Evolutionary conservation across 768 basidiomycete species (phyloP), one percentile per base, ranked within the genome.

Genomic region (Termitomyces sp.): DNA sequence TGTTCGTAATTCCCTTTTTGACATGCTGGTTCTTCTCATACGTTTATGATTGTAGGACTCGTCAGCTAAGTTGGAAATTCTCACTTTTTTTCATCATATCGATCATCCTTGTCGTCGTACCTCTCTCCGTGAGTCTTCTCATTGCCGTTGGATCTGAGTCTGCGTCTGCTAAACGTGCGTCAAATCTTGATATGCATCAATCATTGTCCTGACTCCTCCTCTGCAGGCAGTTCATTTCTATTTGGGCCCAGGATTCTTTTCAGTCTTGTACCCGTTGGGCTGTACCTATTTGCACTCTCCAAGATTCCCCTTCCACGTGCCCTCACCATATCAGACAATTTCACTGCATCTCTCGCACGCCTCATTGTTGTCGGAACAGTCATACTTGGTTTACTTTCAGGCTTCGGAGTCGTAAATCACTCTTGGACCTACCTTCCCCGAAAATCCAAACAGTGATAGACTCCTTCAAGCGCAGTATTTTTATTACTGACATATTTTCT

Each of bases 361-460:
- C 76, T 92, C 14, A 81, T 87, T 19, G 86, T 91, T 19, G 70
- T 93, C 21, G 91, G 91, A 2, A 91, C 86, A 0, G 75, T 85
- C 31, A 80, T 91, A 55, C 83, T 94, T n/a, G 91, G 91, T 5
- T 66, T 85, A 3, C 75, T 94, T 5, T 90, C 91, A 0, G 91
- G 91, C 0, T 87, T 90, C 59, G 90, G 90, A 60, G 85, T 89
- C 3, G 75, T 88, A 48, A 83, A 78, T 60, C 85, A 80, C 46
- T 79, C 83, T 0, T 89, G 88, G 87, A 71, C 69, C 5, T 83
- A 78, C 63, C 66, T 86, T 12, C 83, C 83, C 0, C 66, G 73
- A 38, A 61, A 75, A 17, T 73, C 71, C 6, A 62, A 56, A 3
- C 60, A 60, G 67, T 71, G 65, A 44, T 68, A 19, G 12, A 17